Percentiles rank a stretch among this genome's conserved stretches.
These are phyloP conservation scores for Schizonepeta tenuifolia DNA, from an alignment of 257 asterid genomes.

Conservation along the genomic window DNA sequence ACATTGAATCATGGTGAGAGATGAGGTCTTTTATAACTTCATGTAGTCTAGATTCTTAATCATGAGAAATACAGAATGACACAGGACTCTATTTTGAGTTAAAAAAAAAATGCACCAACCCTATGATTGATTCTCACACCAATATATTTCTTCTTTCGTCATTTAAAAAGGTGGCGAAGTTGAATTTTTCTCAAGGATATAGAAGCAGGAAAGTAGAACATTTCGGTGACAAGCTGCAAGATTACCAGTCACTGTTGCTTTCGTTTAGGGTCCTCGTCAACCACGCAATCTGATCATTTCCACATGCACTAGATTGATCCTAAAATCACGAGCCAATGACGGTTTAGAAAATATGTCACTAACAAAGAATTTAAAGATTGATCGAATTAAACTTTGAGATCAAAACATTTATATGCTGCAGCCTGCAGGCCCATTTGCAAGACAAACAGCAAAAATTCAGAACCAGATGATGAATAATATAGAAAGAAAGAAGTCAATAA, in stretches of 20 bases:
- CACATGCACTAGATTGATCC: slow-evolving; percentile 42
- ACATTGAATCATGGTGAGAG: neutral
- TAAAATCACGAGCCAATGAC: slow-evolving; percentile 28
- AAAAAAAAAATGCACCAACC: no score
- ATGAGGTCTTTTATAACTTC: neutral
- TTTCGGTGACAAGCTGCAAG: neutral
- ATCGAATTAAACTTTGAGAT: neutral
- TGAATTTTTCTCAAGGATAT: neutral
- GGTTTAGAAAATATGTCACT: neutral
- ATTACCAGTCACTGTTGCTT: slow-evolving; percentile 62
- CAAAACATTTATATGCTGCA: neutral
- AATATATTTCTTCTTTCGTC: neutral
- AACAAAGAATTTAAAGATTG: neutral
- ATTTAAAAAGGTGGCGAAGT: neutral
- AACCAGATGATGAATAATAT: neutral
- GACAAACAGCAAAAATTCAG: neutral
- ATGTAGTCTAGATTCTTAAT: neutral
- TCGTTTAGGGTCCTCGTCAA: slow-evolving; percentile 50
- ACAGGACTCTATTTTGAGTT: neutral
- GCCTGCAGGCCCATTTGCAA: neutral
- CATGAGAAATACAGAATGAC: neutral
- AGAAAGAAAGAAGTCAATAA: neutral
- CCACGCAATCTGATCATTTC: slow-evolving; percentile 51
- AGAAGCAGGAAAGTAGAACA: neutral
- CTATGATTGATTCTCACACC: neutral